Conservation (phyloP, 208 protist genomes). For the Crithidia expoeki region DNA sequence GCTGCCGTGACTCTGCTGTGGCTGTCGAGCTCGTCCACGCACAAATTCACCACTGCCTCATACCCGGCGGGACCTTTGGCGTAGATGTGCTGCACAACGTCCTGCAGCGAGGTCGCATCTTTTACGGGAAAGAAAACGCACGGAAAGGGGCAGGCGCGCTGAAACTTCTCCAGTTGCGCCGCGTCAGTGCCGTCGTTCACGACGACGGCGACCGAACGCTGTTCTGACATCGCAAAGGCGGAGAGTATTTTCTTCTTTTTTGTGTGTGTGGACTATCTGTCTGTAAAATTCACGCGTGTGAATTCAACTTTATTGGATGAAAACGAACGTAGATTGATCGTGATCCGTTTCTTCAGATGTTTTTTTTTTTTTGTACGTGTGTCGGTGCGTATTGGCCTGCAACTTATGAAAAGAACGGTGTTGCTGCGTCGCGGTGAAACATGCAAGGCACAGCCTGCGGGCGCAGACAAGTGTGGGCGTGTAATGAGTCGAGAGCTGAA, state of each 20-base stretch:
- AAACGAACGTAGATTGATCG: too few species aligned
- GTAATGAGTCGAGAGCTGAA: neutral
- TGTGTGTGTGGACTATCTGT: too few species aligned
- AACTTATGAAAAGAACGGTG: neutral
- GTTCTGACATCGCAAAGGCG: conserved; percentile 9
- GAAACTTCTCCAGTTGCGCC: conserved; percentile 37
- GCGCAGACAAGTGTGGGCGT: neutral
- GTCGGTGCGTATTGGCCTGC: neutral
- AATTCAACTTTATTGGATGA: too few species aligned
- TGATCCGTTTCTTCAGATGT: neutral
- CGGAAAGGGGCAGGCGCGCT: conserved; percentile 28
- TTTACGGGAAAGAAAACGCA: conserved; percentile 40
- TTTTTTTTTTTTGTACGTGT: neutral
- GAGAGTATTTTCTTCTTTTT: too few species aligned
- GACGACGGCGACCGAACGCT: conserved; percentile 19
- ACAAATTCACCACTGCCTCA: conserved; percentile 52
- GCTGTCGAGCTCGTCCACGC: conserved; percentile 40
- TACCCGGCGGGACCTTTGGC: conserved; percentile 19
- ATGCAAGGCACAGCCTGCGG: neutral
- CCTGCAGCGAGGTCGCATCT: conserved; percentile 42
- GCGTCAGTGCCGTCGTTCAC: conserved; percentile 22
- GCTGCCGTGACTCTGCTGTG: conserved; percentile 36
- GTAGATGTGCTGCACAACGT: conserved; percentile 35
- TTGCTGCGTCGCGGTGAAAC: neutral
- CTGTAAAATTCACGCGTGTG: too few species aligned